Conservation (phyloP, 2,329 filamentous ascomycete genomes). For the Fusarium odoratissimum region DNA sequence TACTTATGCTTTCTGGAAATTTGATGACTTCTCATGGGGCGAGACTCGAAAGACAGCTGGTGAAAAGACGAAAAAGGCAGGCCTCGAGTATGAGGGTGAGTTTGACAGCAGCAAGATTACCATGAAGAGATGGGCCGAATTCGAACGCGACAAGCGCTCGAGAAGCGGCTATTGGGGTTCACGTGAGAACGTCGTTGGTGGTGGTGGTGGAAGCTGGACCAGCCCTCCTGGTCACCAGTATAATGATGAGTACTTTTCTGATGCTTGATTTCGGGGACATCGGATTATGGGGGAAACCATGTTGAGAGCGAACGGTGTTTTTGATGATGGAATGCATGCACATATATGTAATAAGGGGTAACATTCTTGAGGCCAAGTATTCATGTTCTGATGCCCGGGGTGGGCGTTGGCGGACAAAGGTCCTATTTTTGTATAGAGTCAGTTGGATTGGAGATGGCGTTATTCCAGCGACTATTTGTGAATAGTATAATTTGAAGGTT, state of each 20-base stretch:
- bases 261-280: conserved; percentile 52
- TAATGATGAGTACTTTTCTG: conserved; percentile 67
- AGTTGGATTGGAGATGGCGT: conserved; percentile 40
- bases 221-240: conserved; percentile 58
- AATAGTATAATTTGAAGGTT: conserved; percentile 38
- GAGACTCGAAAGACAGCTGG: conserved; percentile 96
- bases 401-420: conserved; percentile 23
- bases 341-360: conserved; percentile 43
- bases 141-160: conserved; percentile 75
- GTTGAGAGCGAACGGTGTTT: conserved; percentile 39
- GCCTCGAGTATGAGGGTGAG: conserved; percentile 90
- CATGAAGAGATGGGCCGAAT: conserved; percentile 99
- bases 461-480: conserved; percentile 27
- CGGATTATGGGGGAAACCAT: conserved; percentile 25
- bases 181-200: conserved; percentile 61
- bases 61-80: conserved; percentile 87
- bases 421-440: conserved; percentile 40
- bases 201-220: conserved; percentile 57
- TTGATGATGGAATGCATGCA: conserved; percentile 34
- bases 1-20: conserved; percentile 98
- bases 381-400: conserved; percentile 35
- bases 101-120: conserved; percentile 99
- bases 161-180: conserved; percentile 64
- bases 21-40: conserved; percentile 99
- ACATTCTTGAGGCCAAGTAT: conserved; percentile 25